These are phyloP conservation scores for Sclerotinia borealis DNA, from an alignment of 2,329 filamentous ascomycete genomes.

Conservation along the genomic window DNA sequence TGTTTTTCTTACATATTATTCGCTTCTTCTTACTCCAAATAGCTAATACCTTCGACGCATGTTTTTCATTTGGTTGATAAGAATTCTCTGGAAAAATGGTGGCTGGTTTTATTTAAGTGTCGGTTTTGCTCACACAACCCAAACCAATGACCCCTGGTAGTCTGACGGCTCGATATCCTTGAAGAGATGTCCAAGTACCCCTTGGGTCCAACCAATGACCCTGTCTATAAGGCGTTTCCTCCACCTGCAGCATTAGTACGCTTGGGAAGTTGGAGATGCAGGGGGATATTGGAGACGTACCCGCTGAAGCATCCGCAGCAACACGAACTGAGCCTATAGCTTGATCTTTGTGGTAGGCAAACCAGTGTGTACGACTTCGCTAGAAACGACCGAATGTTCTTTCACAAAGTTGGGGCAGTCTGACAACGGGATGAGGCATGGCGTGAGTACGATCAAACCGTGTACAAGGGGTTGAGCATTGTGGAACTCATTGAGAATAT, in stretches of 20 bases:
- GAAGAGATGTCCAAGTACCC: background rate
- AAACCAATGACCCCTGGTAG: slow-evolving; percentile 7
- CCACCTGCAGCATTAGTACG: background rate
- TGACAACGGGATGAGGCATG: slow-evolving; percentile 8
- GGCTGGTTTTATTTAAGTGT: slow-evolving; percentile 2
- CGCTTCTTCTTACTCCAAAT: background rate
- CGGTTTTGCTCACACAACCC: slow-evolving; percentile 6
- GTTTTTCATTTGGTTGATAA: background rate
- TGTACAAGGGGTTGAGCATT: background rate
- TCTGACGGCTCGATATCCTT: slow-evolving; percentile 5
- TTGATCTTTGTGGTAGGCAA: slow-evolving; percentile 20
- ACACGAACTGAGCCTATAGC: slow-evolving; percentile 20
- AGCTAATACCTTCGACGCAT: background rate
- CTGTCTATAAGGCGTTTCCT: slow-evolving; percentile 3
- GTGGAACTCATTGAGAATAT: background rate
- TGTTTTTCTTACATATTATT: background rate
- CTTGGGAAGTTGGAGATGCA: background rate
- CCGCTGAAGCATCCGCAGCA: slow-evolving; percentile 16
- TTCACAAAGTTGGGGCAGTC: slow-evolving; percentile 6
- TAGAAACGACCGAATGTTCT: slow-evolving; percentile 16
- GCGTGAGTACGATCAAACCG: slow-evolving; percentile 11
- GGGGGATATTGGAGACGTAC: slow-evolving; percentile 4
- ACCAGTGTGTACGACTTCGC: slow-evolving; percentile 23
- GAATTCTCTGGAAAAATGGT: slow-evolving; percentile 5
- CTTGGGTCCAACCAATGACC: slow-evolving; percentile 1